Base-by-base conservation (phyloP, 139 green algal species). In the Chloropicon primus region DNA sequence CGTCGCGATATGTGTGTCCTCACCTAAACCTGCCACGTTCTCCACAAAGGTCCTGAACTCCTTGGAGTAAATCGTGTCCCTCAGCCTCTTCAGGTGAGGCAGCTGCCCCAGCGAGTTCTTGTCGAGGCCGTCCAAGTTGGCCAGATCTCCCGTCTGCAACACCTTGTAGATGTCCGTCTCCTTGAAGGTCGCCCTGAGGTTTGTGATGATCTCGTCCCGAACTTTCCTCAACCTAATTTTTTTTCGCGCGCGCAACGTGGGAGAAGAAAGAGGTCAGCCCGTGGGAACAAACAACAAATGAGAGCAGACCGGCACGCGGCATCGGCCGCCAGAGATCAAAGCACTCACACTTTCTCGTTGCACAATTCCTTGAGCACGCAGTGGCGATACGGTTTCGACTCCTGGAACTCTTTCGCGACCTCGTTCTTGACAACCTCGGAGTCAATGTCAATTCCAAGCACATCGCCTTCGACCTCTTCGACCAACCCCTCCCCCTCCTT, bases 91-190 rank as follows among this genome's bases (percentile, higher is more conserved):
- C 74, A 96, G 79, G n/a, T 72, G 80, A 23, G 87, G 84, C 73
- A 95, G 84, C 83, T 92, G 91, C 62, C 83, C 81, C 0, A 81
- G 79, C 21, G 73, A 41, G 25, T 87, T 85, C 1, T 82, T 26
- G 22, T 90, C 86, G 28, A 92, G 80, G 0, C n/a, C 53, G 28
- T 94, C 88, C 73, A 96, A 72, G 81, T 94, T 96, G 53, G 85
- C 91, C 72, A 97, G 77, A 82, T 97, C 92, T 28, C 86, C 86
- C 28, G 92, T 94, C 84, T 96, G 92, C 54, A 93, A 89, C 28
- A 96, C 90, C 82, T 95, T 94, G 88, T 95, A 97, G 27, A 97
- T 84, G 81, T 97, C 91, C 21, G 24, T 78, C 5, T 78, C 74
- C 25, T 78, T 74, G 89, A 92, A 96, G 2, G 90, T 94, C 0